Conservation (phyloP, 108 stramenopile genomes). For the Nitzschia palea region DNA sequence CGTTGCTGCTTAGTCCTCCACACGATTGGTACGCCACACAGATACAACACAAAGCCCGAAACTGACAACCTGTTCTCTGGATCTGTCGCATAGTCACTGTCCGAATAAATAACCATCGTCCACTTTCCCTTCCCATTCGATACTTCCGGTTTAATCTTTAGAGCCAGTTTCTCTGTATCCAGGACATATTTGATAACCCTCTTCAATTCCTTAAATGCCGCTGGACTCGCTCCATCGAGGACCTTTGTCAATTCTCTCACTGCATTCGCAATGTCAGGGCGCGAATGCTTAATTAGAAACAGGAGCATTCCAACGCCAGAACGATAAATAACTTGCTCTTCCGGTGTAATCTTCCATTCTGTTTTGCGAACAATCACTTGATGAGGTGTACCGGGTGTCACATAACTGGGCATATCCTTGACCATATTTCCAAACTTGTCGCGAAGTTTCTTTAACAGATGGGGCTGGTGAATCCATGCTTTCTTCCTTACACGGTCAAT, state of each 20-base stretch:
- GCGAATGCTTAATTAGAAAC: conserved; percentile 11
- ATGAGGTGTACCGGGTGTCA: background rate
- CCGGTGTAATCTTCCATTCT: no score
- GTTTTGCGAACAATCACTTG: background rate
- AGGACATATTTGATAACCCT: conserved; percentile 20
- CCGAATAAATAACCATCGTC: background rate
- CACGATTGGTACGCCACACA: background rate
- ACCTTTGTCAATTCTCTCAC: conserved; percentile 10
- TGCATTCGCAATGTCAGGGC: conserved; percentile 6
- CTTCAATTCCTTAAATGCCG: conserved; percentile 16
- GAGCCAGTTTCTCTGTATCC: background rate
- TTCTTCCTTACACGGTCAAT: background rate
- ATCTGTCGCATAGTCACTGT: conserved; percentile 14
- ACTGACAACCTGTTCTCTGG: background rate
- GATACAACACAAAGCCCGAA: background rate
- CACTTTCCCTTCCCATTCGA: background rate
- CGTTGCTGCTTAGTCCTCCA: background rate
- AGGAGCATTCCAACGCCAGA: conserved; percentile 16
- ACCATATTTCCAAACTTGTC: background rate
- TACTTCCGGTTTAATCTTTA: background rate
- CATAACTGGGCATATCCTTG: conserved; percentile 3
- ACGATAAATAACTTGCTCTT: conserved; percentile 1
- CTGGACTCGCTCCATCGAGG: conserved; percentile 17
- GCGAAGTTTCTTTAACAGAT: background rate
- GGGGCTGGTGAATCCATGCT: background rate